A percentile compares a stretch with the other conserved stretches of the same genome.
phyloP scores from a whole-genome alignment of 2,329 filamentous ascomycete genomes.

The Penicillium sp. region DNA sequence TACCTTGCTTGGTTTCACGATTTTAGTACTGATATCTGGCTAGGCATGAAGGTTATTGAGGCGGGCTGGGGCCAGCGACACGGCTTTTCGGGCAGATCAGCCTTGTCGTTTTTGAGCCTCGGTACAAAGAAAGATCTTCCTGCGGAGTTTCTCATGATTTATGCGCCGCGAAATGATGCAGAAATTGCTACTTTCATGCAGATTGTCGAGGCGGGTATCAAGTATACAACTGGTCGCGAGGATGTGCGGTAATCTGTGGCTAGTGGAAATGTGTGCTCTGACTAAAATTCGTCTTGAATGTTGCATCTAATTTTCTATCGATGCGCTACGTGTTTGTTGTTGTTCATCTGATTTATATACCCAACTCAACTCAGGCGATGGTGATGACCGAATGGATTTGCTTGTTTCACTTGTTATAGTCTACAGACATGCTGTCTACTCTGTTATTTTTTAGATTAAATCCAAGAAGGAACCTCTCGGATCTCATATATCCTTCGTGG shows the following conservation, averaged over 20 bases:
- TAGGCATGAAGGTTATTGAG: constrained; percentile 62
- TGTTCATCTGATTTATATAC: neutral
- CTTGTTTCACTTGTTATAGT: neutral
- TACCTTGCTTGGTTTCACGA: neutral
- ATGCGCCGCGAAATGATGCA: constrained; percentile 34
- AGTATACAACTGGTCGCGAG: constrained; percentile 30
- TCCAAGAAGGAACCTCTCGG: too few relatives aligned
- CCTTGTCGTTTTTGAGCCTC: constrained; percentile 59
- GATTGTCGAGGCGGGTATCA: constrained; percentile 33
- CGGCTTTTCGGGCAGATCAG: constrained; percentile 54
- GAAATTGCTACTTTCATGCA: constrained; percentile 32
- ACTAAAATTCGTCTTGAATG: neutral
- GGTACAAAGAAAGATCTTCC: constrained; percentile 20
- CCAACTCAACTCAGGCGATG: neutral
- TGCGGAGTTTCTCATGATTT: constrained; percentile 33
- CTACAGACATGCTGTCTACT: too few relatives aligned
- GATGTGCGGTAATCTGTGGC: constrained; percentile 15
- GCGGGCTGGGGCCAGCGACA: constrained; percentile 76
- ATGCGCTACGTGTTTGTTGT: neutral
- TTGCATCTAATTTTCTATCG: neutral
- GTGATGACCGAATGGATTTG: neutral
- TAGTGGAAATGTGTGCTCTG: neutral
- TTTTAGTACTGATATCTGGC: neutral
- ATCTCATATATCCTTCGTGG: too few relatives aligned
- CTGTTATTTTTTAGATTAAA: too few relatives aligned